Conservation (phyloP, 2,329 filamentous ascomycete genomes). For the Venturia effusa region DNA sequence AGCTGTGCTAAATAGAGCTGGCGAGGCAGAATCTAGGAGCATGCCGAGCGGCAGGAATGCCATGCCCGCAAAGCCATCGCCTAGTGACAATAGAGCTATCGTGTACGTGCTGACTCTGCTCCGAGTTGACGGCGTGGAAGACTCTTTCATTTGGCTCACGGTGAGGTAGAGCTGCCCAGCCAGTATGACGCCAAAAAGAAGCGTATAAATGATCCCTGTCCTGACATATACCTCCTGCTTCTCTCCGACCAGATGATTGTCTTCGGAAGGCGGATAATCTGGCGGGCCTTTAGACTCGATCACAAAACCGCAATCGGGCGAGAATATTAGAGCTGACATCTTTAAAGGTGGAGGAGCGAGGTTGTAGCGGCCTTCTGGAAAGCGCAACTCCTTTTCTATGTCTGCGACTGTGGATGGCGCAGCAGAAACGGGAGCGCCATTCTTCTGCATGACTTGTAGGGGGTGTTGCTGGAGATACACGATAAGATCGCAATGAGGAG, state of each 20-base stretch:
- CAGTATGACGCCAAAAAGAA: constrained; percentile 40
- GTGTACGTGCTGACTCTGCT: constrained; percentile 55
- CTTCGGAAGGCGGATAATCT: constrained; percentile 36
- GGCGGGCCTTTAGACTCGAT: constrained; percentile 51
- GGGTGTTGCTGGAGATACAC: constrained; percentile 72
- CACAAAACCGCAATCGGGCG: constrained; percentile 56
- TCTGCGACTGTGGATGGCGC: constrained; percentile 7
- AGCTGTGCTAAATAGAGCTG: constrained; percentile 43
- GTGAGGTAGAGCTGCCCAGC: constrained; percentile 45
- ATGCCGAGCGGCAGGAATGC: constrained; percentile 43
- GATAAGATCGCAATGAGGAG: constrained; percentile 80
- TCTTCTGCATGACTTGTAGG: constrained; percentile 16
- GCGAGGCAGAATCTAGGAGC: constrained; percentile 43
- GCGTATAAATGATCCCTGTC: constrained; percentile 40
- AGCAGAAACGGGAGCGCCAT: constrained; percentile 17
- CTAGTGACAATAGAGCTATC: constrained; percentile 49
- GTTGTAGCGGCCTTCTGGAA: constrained; percentile 46
- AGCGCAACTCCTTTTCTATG: constrained; percentile 50
- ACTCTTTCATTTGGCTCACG: constrained; percentile 52
- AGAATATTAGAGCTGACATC: constrained; percentile 52
- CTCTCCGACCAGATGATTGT: constrained; percentile 44
- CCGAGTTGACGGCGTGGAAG: constrained; percentile 52
- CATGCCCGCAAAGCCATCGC: constrained; percentile 48
- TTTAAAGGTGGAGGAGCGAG: constrained; percentile 40
- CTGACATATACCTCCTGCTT: constrained; percentile 47